Evolutionary conservation across 495 filamentous ascomycete species (phyloP).

Genomic region (Daldinia childiae): DNA sequence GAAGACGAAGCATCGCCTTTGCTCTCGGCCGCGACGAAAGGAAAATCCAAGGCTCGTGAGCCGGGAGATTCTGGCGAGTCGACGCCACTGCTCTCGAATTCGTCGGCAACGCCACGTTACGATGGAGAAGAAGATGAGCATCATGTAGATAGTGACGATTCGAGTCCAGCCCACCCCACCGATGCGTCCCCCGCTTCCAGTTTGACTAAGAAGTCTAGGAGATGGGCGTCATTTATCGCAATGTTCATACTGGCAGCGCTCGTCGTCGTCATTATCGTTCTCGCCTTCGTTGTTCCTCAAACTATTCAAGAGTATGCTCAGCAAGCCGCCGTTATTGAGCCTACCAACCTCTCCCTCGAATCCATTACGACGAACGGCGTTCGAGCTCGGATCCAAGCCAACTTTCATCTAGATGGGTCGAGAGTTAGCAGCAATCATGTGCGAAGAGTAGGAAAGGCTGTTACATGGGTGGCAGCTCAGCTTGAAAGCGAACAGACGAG

Average conservation of each 20-base stretch:
- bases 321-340: constrained; percentile 80
- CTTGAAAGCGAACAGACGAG: constrained; percentile 74
- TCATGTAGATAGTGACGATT: constrained; percentile 55
- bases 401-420: constrained; percentile 78
- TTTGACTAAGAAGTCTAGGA: constrained; percentile 44
- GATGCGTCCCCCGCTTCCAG: constrained; percentile 33
- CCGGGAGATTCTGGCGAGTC: constrained; percentile 54
- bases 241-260: constrained; percentile 53
- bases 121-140: constrained; percentile 49
- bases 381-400: constrained; percentile 78
- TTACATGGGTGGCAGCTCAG: constrained; percentile 82
- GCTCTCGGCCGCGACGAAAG: constrained; percentile 45
- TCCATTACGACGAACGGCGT: constrained; percentile 82
- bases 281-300: constrained; percentile 81
- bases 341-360: constrained; percentile 82
- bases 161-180: constrained; percentile 41
- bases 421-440: constrained; percentile 75
- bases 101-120: constrained; percentile 54
- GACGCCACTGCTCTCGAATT: constrained; percentile 63
- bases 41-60: constrained; percentile 45
- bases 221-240: constrained; percentile 59
- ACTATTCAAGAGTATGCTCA: constrained; percentile 85
- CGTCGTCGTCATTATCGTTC: constrained; percentile 59
- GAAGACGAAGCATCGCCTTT: constrained; percentile 56
- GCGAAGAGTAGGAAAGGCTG: constrained; percentile 75